Evolutionary conservation across 1,139 yeast genomes (phyloP), one percentile per base, ranked within the genome.

Genomic region (Pichia sp.): DNA sequence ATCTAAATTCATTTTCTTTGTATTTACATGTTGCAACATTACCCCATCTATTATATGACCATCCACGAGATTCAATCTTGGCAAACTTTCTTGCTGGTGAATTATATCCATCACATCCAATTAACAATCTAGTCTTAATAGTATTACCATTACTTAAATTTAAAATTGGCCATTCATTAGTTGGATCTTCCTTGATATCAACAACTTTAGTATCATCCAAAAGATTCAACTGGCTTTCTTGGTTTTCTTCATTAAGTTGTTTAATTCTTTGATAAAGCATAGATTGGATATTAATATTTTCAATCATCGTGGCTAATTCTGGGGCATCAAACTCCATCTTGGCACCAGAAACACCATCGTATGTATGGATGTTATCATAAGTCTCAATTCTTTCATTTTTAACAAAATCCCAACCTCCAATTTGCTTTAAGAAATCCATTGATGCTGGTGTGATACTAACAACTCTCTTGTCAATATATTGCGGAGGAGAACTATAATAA

Each of bases 71-170:
- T 56, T 80, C 80, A 43, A 93, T 87, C 2, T 76, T 78, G 0
- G 96, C 83, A 57, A 75, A 89, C 49, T 75, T 70, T 35, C 97
- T 73, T 4, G 85, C 98, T 0, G 96, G 96, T 0, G 97, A 88
- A 61, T 89, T 87, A 59, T 80, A 87, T 0, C 99, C 99, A 60
- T 91, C 98, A 18, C 96, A 95, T 9, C 99, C 99, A 13, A 89
- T 78, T 28, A 91, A 68, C 20, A 91, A 68, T 46, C 96, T 69
- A 0, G 96, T 74, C 53, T 76, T 76, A 37, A 82, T 66, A 14
- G 59, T 52, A 14, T 74, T 72, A 1, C 96, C 96, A 47, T 76
- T 74, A 19, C 78, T 76, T 18, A 91, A 67, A 21, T 74, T 70
- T 3, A 91, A 78, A 6, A 79, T 60, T 1, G 97, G 97, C 95